A percentile compares a stretch with the other conserved stretches of the same genome.
Conservation (phyloP, 2,329 filamentous ascomycete genomes). For the Trichoderma koningiopsis region DNA sequence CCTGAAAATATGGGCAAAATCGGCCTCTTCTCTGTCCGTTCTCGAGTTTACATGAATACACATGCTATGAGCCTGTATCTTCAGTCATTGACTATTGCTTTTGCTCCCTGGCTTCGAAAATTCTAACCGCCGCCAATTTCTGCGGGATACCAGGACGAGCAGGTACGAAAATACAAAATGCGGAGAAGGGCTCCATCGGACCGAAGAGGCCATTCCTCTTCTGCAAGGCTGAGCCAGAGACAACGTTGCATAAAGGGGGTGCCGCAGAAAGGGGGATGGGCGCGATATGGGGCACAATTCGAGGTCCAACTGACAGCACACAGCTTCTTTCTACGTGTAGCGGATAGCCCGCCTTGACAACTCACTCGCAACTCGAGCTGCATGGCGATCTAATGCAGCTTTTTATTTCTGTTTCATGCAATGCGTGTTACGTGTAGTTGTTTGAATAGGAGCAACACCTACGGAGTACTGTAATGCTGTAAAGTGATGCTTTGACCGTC, state of each 20-base stretch:
- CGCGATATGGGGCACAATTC: background rate
- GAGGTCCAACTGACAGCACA: background rate
- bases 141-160: background rate
- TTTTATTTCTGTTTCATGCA: background rate
- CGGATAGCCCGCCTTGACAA: background rate
- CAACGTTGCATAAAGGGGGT: constrained; percentile 25
- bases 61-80: background rate
- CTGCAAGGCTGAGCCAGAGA: constrained; percentile 24
- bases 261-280: background rate
- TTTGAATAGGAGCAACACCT: background rate
- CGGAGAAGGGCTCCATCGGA: constrained; percentile 35
- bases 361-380: background rate
- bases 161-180: constrained; percentile 25
- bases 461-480: background rate
- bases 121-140: background rate
- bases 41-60: background rate
- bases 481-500: background rate
- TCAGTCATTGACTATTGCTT: background rate
- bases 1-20: background rate
- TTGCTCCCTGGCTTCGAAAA: background rate
- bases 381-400: constrained; percentile 17
- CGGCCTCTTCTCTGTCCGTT: background rate
- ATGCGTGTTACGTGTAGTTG: background rate
- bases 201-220: constrained; percentile 34
- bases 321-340: background rate